These are phyloP conservation scores for Colletotrichum melonis DNA, from an alignment of 2,329 filamentous ascomycete species.

Conservation along the genomic window DNA sequence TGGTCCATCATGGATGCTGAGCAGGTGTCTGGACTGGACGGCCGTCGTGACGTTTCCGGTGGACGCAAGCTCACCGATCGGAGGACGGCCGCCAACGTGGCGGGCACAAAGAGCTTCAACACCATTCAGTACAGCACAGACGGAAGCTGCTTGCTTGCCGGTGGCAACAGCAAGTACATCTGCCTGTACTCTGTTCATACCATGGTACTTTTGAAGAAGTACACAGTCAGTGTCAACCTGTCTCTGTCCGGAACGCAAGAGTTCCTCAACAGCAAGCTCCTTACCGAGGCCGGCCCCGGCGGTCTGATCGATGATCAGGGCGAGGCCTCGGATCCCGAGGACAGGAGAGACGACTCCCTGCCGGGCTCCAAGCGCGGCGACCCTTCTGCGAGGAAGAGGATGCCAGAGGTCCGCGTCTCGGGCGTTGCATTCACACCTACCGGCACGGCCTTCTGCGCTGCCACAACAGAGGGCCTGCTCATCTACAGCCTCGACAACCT, in stretches of 20 bases:
- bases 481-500: conserved; percentile 91
- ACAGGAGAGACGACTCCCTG: conserved; percentile 80
- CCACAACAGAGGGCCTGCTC: conserved; percentile 92
- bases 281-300: conserved; percentile 89
- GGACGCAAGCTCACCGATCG: conserved; percentile 90
- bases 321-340: conserved; percentile 89
- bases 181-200: conserved; percentile 96
- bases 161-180: conserved; percentile 98
- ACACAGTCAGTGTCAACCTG: conserved; percentile 94
- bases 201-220: conserved; percentile 92
- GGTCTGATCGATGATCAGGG: conserved; percentile 89
- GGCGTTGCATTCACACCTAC: conserved; percentile 89
- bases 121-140: conserved; percentile 93
- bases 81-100: conserved; percentile 88
- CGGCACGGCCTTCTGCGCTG: conserved; percentile 91
- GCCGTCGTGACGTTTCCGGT: conserved; percentile 90
- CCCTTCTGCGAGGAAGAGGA: conserved; percentile 79
- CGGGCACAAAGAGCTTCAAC: conserved; percentile 90
- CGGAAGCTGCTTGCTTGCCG: conserved; percentile 89
- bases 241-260: conserved; percentile 96
- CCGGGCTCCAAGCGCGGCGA: conserved; percentile 92
- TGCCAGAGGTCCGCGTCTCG: conserved; percentile 86
- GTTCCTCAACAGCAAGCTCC: conserved; percentile 90
- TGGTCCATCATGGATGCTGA: conserved; percentile 92
- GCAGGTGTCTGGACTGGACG: conserved; percentile 88